These are phyloP conservation scores for Nakazawaea ambrosiae DNA, from an alignment of 805 yeast species.

Conservation along the genomic window DNA sequence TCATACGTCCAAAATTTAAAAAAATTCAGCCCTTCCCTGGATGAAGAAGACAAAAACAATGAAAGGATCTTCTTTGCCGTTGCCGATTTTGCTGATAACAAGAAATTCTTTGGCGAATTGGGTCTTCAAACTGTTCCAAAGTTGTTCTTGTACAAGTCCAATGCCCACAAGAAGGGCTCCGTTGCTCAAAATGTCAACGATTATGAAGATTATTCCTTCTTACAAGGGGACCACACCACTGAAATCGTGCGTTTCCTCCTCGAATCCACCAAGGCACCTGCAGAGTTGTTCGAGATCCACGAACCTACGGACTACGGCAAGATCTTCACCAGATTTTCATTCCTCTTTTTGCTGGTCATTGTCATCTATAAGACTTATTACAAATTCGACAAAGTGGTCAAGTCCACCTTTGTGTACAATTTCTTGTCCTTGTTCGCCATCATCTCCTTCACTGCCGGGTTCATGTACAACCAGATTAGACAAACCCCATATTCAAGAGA, in stretches of 20 bases:
- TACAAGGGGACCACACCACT: slow-evolving; percentile 31
- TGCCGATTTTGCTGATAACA: slow-evolving; percentile 62
- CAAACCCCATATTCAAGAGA: slow-evolving; percentile 53
- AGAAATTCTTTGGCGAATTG: slow-evolving; percentile 43
- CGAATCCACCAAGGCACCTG: slow-evolving; percentile 18
- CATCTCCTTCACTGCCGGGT: slow-evolving; percentile 75
- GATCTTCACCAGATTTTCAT: slow-evolving; percentile 19
- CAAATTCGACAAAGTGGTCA: slow-evolving; percentile 32
- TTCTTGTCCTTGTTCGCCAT: slow-evolving; percentile 53
- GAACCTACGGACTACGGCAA: slow-evolving; percentile 36
- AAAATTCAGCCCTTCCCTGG: slow-evolving; percentile 46
- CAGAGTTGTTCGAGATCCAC: slow-evolving; percentile 25
- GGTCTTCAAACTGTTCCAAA: slow-evolving; percentile 73
- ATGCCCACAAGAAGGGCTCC: slow-evolving; percentile 25
- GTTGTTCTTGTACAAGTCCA: slow-evolving; percentile 53
- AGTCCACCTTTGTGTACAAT: slow-evolving; percentile 66
- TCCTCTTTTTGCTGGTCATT: slow-evolving; percentile 23
- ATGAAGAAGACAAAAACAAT: slow-evolving; percentile 30
- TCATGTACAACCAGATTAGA: slow-evolving; percentile 90
- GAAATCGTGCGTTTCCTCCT: slow-evolving; percentile 27
- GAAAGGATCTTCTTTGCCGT: slow-evolving; percentile 56
- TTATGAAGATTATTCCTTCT: slow-evolving; percentile 36
- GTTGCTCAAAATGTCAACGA: slow-evolving; percentile 24
- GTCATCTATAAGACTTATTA: slow-evolving; percentile 23
- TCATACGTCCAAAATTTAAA: slow-evolving; percentile 47